Base-by-base conservation (phyloP, 139 green algal genomes). In the Picochlorum sp. region DNA sequence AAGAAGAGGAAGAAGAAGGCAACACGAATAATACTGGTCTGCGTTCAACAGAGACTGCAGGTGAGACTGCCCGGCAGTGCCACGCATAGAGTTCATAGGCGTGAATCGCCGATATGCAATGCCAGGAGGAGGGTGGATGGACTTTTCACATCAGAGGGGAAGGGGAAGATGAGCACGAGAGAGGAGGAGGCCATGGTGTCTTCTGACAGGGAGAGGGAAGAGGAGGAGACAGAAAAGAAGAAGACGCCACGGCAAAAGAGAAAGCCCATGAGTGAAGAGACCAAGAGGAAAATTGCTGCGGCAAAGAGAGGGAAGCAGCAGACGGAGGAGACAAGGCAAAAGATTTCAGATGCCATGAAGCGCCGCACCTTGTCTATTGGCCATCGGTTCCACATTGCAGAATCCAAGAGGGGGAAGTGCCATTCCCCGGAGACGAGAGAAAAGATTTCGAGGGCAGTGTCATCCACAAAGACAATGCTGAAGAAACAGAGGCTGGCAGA, bases 201-300 rank as follows among this genome's bases (percentile, higher is more conserved):
- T 14, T 41, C 34, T 41, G 34, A 41, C 8, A 41, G 34, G 34
- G 34, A 41, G 28, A 30, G 28, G 28, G 28, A 30, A 30, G 28
- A 30, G 28, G 28, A 30, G 28, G 28, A 30, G 28, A 30, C 28
- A 30, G 28, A 30, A 30, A 30, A 30, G 28, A 30, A 30, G 28
- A 30, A 30, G 28, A 30, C 28, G 28, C 28, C 4, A 30, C 28
- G 2, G 47, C 8, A 24, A 13, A 54, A 54, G 47, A 20, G 47
- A 26, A 54, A 13, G 47, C 47, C 47, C 16, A 54, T 54, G 47
- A 54, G 56, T 56, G 56, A 62, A 10, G 56, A 62, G 16, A 62
- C 56, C 56, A 62, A 62, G 56, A 62, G n/a, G 31, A 62, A 62
- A 62, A 62, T 62, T 62, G 56, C 56, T 62, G 56, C 31, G n/a